phyloP scores from a whole-genome alignment of 2,329 filamentous ascomycete species.

The Truncatella angustata region DNA sequence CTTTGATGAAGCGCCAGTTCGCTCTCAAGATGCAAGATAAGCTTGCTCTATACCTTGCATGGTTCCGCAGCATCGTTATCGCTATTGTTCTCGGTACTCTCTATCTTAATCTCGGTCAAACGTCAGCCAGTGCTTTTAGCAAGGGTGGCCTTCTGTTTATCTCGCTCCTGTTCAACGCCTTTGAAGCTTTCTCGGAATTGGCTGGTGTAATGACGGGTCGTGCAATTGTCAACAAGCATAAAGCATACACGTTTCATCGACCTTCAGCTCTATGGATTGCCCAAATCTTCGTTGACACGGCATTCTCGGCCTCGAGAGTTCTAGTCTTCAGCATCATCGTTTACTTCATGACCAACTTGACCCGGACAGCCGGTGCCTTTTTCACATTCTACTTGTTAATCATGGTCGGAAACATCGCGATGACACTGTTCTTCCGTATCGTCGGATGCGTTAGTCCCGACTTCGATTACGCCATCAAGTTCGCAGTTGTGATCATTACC shows the following conservation, averaged over 20 bases:
- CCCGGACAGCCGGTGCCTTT: constrained; percentile 70
- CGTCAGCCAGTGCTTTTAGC: constrained; percentile 71
- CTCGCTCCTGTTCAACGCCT: constrained; percentile 80
- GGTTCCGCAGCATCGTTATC: constrained; percentile 66
- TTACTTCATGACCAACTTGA: constrained; percentile 74
- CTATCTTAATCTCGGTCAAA: constrained; percentile 67
- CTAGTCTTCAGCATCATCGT: constrained; percentile 71
- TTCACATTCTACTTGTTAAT: constrained; percentile 75
- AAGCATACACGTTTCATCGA: constrained; percentile 77
- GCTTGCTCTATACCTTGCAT: constrained; percentile 72
- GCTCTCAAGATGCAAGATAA: constrained; percentile 84
- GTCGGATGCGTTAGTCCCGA: constrained; percentile 74
- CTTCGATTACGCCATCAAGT: constrained; percentile 84
- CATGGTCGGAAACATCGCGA: constrained; percentile 65
- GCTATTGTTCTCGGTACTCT: constrained; percentile 79
- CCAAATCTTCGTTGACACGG: constrained; percentile 75
- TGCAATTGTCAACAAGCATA: constrained; percentile 79
- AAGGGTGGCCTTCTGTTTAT: constrained; percentile 81
- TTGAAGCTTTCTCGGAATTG: constrained; percentile 79
- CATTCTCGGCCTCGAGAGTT: constrained; percentile 70
- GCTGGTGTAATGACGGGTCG: constrained; percentile 73
- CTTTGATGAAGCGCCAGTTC: constrained; percentile 80
- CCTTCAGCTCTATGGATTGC: constrained; percentile 82
- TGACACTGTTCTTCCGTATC: constrained; percentile 77
- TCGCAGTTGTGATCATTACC: constrained; percentile 75